Evolutionary conservation across 139 green algal species (phyloP).

Genomic region (Penium margaritaceum): DNA sequence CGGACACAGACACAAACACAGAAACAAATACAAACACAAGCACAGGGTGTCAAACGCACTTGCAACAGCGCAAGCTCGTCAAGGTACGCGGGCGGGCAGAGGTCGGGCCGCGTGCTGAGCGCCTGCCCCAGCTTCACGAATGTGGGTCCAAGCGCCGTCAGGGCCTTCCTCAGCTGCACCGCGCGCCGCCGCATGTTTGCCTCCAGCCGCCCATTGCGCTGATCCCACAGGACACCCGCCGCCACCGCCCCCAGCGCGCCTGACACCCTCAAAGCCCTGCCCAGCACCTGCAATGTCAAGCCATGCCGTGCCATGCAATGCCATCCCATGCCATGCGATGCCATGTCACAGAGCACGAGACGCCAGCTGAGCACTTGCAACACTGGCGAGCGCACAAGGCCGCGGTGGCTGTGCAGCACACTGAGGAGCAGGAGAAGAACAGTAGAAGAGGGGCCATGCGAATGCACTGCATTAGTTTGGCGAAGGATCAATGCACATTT

Average conservation of each 20-base stretch:
- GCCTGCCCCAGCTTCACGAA: slow-evolving; percentile 39
- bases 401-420: too few species aligned
- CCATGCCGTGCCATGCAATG: too few species aligned
- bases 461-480: slow-evolving; percentile 87
- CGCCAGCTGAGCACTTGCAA: too few species aligned
- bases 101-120: slow-evolving; percentile 36
- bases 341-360: too few species aligned
- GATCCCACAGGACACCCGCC: background rate
- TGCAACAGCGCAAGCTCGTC: slow-evolving; percentile 31
- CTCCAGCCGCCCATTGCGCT: slow-evolving; percentile 17
- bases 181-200: slow-evolving; percentile 10
- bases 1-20: too few species aligned
- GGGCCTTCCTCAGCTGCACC: slow-evolving; percentile 5
- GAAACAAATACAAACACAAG: too few species aligned
- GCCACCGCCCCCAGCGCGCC: background rate
- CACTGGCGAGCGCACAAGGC: too few species aligned
- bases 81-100: slow-evolving; percentile 26
- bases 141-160: slow-evolving; percentile 23
- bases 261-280: background rate
- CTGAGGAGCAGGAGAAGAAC: too few species aligned
- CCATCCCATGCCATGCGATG: too few species aligned
- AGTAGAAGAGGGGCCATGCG: too few species aligned
- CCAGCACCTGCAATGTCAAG: slow-evolving; percentile 7
- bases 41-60: background rate
- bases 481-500: slow-evolving; percentile 82